phyloP scores from a whole-genome alignment of 805 yeast species.

The Metschnikowia dekortorum region DNA sequence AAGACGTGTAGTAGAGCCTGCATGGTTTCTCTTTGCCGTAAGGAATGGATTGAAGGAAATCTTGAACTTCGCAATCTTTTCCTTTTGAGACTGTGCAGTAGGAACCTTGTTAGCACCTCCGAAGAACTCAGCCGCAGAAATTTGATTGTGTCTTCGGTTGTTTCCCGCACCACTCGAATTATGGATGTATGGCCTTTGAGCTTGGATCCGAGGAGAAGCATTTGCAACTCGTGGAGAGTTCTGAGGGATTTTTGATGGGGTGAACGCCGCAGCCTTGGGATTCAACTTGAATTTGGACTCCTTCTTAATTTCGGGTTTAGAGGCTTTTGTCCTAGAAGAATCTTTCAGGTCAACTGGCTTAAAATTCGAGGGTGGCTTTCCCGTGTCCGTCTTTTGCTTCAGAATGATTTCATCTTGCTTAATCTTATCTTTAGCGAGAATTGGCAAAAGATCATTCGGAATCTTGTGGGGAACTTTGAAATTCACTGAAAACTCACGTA shows the following conservation, averaged over 20 bases:
- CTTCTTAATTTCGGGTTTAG: slow-evolving; percentile 7
- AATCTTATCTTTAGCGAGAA: slow-evolving; percentile 60
- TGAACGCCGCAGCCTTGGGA: slow-evolving; percentile 63
- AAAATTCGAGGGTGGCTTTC: background rate
- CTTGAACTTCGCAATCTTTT: slow-evolving; percentile 35
- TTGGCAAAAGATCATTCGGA: slow-evolving; percentile 67
- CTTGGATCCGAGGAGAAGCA: slow-evolving; percentile 32
- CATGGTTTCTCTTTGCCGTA: slow-evolving; percentile 36
- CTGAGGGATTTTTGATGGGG: slow-evolving; percentile 41
- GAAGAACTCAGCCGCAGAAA: slow-evolving; percentile 40
- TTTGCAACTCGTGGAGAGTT: slow-evolving; percentile 27
- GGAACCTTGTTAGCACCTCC: slow-evolving; percentile 38
- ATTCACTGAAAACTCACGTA: slow-evolving; percentile 74
- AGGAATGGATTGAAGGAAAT: slow-evolving; percentile 50
- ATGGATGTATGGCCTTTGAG: slow-evolving; percentile 28
- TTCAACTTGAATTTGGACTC: slow-evolving; percentile 55
- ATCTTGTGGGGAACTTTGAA: slow-evolving; percentile 63
- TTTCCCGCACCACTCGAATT: slow-evolving; percentile 15
- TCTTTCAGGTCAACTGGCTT: slow-evolving; percentile 5
- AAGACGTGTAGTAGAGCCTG: slow-evolving; percentile 19
- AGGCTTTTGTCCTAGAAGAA: background rate
- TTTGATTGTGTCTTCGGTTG: slow-evolving; percentile 32
- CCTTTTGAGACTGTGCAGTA: slow-evolving; percentile 31
- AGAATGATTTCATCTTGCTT: slow-evolving; percentile 59
- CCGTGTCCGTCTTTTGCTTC: slow-evolving; percentile 23